These are phyloP conservation scores for Fusarium sp. DNA, from an alignment of 2,329 filamentous ascomycete genomes.

Conservation along the genomic window DNA sequence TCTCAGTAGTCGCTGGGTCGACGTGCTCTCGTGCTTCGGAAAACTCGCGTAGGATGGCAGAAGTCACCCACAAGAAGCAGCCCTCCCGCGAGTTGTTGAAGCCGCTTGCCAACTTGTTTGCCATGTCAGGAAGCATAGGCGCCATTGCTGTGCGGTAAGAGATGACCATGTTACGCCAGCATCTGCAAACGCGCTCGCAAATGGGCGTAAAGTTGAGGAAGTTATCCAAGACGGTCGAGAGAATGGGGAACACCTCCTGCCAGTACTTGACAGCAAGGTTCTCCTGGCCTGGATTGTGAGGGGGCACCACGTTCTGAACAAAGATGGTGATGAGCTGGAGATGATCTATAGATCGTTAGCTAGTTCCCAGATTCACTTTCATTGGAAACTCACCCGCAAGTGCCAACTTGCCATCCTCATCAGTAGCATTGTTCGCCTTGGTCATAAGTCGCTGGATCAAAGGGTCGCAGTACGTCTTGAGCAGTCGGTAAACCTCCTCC, in stretches of 20 bases:
- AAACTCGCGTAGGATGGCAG: slow-evolving; percentile 94
- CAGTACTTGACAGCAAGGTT: slow-evolving; percentile 97
- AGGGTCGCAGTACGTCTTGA: slow-evolving; percentile 95
- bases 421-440: slow-evolving; percentile 86
- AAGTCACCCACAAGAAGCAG: slow-evolving; percentile 98
- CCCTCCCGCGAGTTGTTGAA: slow-evolving; percentile 90
- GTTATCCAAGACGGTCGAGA: slow-evolving; percentile 87
- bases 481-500: slow-evolving; percentile 82
- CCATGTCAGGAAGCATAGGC: slow-evolving; percentile 85
- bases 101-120: slow-evolving; percentile 86
- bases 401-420: slow-evolving; percentile 85
- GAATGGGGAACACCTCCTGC: slow-evolving; percentile 89
- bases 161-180: slow-evolving; percentile 97
- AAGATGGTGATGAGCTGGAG: slow-evolving; percentile 94
- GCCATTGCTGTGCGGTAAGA: slow-evolving; percentile 92
- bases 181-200: slow-evolving; percentile 91
- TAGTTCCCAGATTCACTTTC: neutral
- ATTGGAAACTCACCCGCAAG: slow-evolving; percentile 75
- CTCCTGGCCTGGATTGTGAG: slow-evolving; percentile 76
- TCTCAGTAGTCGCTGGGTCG: slow-evolving; percentile 82
- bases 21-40: slow-evolving; percentile 90
- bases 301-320: slow-evolving; percentile 81
- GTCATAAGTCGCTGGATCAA: slow-evolving; percentile 86
- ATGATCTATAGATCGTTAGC: slow-evolving; percentile 71
- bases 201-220: slow-evolving; percentile 90